phyloP scores from a whole-genome alignment of 1,139 yeast species.

The Yamadazyma dendronema region DNA sequence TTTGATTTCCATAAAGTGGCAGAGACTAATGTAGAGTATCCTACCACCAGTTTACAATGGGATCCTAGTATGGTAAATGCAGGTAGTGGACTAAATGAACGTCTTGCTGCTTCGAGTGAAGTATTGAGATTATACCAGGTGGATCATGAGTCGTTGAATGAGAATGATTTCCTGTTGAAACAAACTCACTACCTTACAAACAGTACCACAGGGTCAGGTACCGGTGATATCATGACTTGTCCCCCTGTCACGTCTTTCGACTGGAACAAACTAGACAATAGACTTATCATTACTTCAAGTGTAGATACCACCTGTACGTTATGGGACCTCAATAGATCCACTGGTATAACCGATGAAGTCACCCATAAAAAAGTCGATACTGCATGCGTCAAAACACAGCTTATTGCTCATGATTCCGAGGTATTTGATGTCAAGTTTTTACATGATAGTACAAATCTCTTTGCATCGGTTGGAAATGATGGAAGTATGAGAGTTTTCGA shows the following conservation, averaged over 20 bases:
- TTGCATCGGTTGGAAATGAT: slow-evolving; percentile 93
- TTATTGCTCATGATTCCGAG: slow-evolving; percentile 94
- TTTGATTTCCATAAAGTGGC: slow-evolving; percentile 48
- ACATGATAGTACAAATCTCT: slow-evolving; percentile 71
- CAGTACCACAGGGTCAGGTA: slow-evolving; percentile 23
- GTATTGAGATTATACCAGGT: slow-evolving; percentile 67
- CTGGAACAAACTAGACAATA: slow-evolving; percentile 79
- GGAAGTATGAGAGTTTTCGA: slow-evolving; percentile 94
- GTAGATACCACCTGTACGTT: slow-evolving; percentile 96
- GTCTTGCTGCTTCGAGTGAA: slow-evolving; percentile 70
- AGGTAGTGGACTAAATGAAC: slow-evolving; percentile 27
- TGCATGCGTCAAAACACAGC: slow-evolving; percentile 85
- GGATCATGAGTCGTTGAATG: slow-evolving; percentile 29
- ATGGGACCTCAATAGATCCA: slow-evolving; percentile 70
- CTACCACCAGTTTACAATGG: slow-evolving; percentile 72
- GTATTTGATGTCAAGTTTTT: slow-evolving; percentile 90
- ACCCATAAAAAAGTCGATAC: slow-evolving; percentile 37
- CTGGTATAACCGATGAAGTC: slow-evolving; percentile 7
- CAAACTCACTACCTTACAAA: slow-evolving; percentile 46
- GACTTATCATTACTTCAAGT: slow-evolving; percentile 75
- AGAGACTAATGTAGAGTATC: slow-evolving; percentile 60
- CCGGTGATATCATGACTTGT: slow-evolving; percentile 45
- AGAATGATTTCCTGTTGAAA: slow-evolving; percentile 29
- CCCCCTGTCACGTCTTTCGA: slow-evolving; percentile 93
- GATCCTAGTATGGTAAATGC: slow-evolving; percentile 48